Percentiles rank a stretch among this genome's conserved stretches.
phyloP scores from a whole-genome alignment of 148 eudicot genomes.

The Rheum nobile region DNA sequence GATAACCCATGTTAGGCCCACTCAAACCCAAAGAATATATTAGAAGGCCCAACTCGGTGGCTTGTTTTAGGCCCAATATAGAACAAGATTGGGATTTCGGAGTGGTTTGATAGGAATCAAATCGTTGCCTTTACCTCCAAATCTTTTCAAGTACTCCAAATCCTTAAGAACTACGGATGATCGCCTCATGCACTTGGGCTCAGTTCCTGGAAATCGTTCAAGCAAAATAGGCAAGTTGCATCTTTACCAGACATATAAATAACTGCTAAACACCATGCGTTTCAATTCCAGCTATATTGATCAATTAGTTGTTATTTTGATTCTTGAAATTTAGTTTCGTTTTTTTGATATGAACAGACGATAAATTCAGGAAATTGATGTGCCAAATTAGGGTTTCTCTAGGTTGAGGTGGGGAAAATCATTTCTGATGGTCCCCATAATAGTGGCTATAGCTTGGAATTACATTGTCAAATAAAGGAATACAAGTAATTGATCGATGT shows the following conservation, averaged over 20 bases:
- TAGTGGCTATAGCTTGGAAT: background rate
- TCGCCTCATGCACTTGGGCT: background rate
- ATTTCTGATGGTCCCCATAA: background rate
- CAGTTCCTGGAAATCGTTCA: background rate
- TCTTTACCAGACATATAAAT: background rate
- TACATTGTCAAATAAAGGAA: background rate
- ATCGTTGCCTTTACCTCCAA: background rate
- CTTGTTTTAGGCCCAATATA: background rate
- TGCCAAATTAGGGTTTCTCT: background rate
- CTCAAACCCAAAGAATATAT: background rate
- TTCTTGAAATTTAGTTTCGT: background rate
- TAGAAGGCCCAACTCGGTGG: background rate
- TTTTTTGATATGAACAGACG: background rate
- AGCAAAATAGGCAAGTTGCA: background rate
- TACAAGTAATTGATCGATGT: background rate
- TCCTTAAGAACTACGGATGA: too few species aligned
- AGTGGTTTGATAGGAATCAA: background rate
- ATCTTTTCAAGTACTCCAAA: background rate
- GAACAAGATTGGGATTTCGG: background rate
- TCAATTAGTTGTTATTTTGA: background rate
- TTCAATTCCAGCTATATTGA: background rate
- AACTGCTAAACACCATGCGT: background rate
- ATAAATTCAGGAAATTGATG: background rate
- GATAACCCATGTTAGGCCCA: background rate
- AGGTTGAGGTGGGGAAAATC: background rate